A percentile compares a stretch with the other conserved stretches of the same genome.
These are phyloP conservation scores for Protomyces arabidopsidicola DNA, from an alignment of 1,139 yeast genomes.

Conservation along the genomic window DNA sequence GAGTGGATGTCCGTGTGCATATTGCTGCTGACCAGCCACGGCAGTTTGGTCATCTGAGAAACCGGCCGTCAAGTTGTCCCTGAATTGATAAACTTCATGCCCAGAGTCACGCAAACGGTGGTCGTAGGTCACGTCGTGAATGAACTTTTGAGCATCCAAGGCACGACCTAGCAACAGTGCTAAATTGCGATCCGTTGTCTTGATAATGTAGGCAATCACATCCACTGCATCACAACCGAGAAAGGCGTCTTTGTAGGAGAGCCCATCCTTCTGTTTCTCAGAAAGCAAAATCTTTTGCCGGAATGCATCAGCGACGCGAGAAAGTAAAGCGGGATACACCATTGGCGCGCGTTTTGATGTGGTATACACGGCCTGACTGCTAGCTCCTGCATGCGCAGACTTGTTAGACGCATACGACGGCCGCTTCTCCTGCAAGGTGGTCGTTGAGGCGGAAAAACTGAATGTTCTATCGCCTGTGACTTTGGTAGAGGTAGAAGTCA, in stretches of 20 bases:
- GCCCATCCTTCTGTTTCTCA: constrained; percentile 86
- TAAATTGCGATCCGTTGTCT: constrained; percentile 85
- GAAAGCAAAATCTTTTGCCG: constrained; percentile 66
- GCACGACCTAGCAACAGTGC: constrained; percentile 87
- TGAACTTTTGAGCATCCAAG: constrained; percentile 86
- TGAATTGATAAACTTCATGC: constrained; percentile 80
- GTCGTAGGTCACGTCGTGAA: constrained; percentile 93
- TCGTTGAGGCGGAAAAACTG: constrained; percentile 10
- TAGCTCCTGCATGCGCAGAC: constrained; percentile 10
- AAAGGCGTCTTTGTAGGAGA: constrained; percentile 89
- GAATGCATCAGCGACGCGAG: constrained; percentile 77
- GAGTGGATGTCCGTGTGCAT: constrained; percentile 16
- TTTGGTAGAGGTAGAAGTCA: constrained; percentile 17
- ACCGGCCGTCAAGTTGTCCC: constrained; percentile 43
- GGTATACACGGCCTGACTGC: constrained; percentile 23
- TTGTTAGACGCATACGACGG: constrained; percentile 11
- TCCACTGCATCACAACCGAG: constrained; percentile 95
- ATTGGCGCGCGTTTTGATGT: constrained; percentile 43
- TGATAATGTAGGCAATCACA: constrained; percentile 71
- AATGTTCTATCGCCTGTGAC: constrained; percentile 13
- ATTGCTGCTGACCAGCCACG: not conserved
- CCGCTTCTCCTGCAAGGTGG: constrained; percentile 11
- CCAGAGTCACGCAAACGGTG: constrained; percentile 84
- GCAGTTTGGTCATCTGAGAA: constrained; percentile 28
- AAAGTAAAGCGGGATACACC: constrained; percentile 83